phyloP scores from a whole-genome alignment of 2,329 filamentous ascomycete species.

The Trichoderma cornu-damae region DNA sequence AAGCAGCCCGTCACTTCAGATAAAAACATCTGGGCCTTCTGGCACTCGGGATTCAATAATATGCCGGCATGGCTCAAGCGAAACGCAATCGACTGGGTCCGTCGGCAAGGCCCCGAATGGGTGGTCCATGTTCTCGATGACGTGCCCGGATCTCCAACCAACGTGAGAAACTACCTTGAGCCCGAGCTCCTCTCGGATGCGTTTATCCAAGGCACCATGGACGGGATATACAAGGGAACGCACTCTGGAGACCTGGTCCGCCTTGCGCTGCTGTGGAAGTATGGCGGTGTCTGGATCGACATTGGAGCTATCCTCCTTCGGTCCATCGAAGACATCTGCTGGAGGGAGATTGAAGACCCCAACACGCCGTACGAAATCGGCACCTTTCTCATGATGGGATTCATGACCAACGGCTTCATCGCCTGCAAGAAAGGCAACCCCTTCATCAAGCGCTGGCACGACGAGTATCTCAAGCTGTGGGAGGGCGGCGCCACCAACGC shows the following conservation, averaged over 20 bases:
- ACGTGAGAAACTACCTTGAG: slow-evolving; percentile 34
- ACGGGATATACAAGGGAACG: slow-evolving; percentile 38
- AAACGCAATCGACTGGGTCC: slow-evolving; percentile 38
- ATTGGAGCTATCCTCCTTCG: slow-evolving; percentile 39
- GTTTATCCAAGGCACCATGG: slow-evolving; percentile 41
- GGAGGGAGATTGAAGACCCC: slow-evolving; percentile 37
- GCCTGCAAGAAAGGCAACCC: slow-evolving; percentile 38
- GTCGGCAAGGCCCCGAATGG: slow-evolving; percentile 33
- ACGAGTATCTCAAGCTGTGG: slow-evolving; percentile 36
- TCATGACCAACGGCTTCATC: slow-evolving; percentile 38
- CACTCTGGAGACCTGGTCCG: slow-evolving; percentile 46
- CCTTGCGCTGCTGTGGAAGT: slow-evolving; percentile 36
- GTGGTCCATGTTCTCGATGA: slow-evolving; percentile 38
- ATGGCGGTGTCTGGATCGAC: slow-evolving; percentile 43
- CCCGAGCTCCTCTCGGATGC: slow-evolving; percentile 35
- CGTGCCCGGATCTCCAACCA: slow-evolving; percentile 33
- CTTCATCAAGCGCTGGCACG: slow-evolving; percentile 42
- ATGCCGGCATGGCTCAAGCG: slow-evolving; percentile 34
- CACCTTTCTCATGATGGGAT: background rate
- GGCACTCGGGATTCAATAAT: slow-evolving; percentile 34
- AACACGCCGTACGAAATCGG: slow-evolving; percentile 30
- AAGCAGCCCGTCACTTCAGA: slow-evolving; percentile 32
- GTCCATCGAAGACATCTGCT: slow-evolving; percentile 40
- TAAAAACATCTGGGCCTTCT: slow-evolving; percentile 42
- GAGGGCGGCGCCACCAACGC: slow-evolving; percentile 30